Conservation (phyloP, 1,284 basidiomycete species). For the Pseudozyma sp. region DNA sequence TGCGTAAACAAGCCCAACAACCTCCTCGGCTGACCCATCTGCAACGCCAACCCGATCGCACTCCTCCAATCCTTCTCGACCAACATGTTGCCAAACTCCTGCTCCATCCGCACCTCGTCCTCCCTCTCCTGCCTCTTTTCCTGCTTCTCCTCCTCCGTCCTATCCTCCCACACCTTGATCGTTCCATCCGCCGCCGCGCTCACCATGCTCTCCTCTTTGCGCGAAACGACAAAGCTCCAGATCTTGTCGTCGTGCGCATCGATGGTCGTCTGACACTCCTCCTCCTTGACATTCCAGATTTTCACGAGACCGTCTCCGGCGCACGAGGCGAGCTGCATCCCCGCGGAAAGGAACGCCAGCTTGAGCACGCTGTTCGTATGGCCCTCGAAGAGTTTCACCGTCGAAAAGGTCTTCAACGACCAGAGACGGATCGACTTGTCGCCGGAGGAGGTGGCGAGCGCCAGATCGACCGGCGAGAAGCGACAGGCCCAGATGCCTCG, state of each 20-base stretch:
- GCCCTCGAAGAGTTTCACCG: conserved; percentile 71
- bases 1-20: conserved; percentile 81
- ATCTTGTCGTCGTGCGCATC: conserved; percentile 95
- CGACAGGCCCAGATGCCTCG: conserved; percentile 94
- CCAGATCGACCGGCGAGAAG: conserved; percentile 84
- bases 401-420: conserved; percentile 76
- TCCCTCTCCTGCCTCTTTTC: conserved; percentile 65
- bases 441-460: conserved; percentile 91
- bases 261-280: conserved; percentile 83
- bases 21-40: conserved; percentile 91
- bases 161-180: conserved; percentile 93
- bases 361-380: conserved; percentile 97
- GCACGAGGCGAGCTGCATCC: conserved; percentile 86
- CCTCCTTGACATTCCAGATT: conserved; percentile 90
- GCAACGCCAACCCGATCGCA: conserved; percentile 89
- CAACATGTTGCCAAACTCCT: conserved; percentile 92
- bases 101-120: conserved; percentile 75
- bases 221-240: conserved; percentile 87
- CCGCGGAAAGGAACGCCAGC: conserved; percentile 85
- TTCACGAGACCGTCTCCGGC: conserved; percentile 95
- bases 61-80: conserved; percentile 87
- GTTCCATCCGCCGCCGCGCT: conserved; percentile 94
- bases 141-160: conserved; percentile 75
- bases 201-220: conserved; percentile 82
- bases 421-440: conserved; percentile 94